Conservation (phyloP, 768 basidiomycete genomes). For the Lactifluus pinguis region DNA sequence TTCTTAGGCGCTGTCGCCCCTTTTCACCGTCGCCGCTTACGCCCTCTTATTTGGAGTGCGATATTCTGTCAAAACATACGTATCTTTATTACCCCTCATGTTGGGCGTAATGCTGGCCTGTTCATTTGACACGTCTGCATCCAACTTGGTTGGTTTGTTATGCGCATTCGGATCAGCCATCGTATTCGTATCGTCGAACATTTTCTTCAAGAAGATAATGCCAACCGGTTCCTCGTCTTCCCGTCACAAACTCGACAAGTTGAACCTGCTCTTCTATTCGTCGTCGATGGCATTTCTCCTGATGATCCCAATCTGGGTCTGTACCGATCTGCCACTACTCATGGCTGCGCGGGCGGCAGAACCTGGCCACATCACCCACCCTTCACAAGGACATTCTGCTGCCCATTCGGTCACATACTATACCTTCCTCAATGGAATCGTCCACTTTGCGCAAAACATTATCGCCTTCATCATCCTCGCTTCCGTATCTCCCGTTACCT, state of each 20-base stretch:
- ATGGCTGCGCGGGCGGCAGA: constrained; percentile 34
- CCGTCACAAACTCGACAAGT: constrained; percentile 86
- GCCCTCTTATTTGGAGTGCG: constrained; percentile 88
- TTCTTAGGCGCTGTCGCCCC: constrained; percentile 81
- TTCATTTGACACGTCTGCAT: constrained; percentile 85
- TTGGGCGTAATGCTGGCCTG: constrained; percentile 96
- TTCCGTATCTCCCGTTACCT: constrained; percentile 95
- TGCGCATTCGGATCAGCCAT: constrained; percentile 96
- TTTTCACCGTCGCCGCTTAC: constrained; percentile 96
- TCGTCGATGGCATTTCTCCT: constrained; percentile 88
- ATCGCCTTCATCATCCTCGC: constrained; percentile 96
- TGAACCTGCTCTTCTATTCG: constrained; percentile 92
- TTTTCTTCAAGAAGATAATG: constrained; percentile 99
- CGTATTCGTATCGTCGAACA: constrained; percentile 96
- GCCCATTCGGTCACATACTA: constrained; percentile 67
- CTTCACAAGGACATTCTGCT: constrained; percentile 36
- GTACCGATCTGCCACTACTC: constrained; percentile 72
- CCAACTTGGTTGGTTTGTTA: constrained; percentile 77
- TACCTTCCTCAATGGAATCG: constrained; percentile 89
- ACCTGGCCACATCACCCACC: constrained; percentile 36
- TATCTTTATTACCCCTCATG: constrained; percentile 90
- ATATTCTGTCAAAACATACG: constrained; percentile 85
- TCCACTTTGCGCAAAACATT: constrained; percentile 95
- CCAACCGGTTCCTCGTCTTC: constrained; percentile 41
- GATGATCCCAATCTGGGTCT: constrained; percentile 95